phyloP scores from a whole-genome alignment of 1,139 yeast genomes.

The Lodderomyces metapsilosis region DNA sequence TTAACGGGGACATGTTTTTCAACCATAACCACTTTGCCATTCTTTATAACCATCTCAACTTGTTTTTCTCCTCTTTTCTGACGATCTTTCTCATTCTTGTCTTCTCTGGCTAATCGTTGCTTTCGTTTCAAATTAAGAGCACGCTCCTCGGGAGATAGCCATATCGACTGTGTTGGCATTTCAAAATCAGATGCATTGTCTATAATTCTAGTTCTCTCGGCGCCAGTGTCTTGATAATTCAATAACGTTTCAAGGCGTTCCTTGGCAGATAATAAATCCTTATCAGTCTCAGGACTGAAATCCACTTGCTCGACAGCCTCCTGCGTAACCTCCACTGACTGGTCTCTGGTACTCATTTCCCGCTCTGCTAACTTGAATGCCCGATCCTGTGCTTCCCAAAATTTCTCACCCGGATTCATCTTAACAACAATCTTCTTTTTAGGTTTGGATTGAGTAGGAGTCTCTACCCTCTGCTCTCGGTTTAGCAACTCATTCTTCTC shows the following conservation, averaged over 20 bases:
- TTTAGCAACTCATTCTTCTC: constrained; percentile 35
- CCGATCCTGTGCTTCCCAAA: constrained; percentile 67
- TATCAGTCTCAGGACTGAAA: constrained; percentile 29
- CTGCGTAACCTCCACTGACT: constrained; percentile 12
- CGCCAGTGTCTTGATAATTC: constrained; percentile 80
- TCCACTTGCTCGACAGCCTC: constrained; percentile 18
- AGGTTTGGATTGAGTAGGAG: constrained; percentile 13
- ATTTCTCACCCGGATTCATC: constrained; percentile 59
- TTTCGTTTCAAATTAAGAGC: constrained; percentile 81
- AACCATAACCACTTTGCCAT: constrained; percentile 75
- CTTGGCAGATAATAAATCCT: constrained; percentile 66
- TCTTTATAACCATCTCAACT: constrained; percentile 72
- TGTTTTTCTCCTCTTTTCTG: constrained; percentile 73
- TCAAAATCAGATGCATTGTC: constrained; percentile 94
- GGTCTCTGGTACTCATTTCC: constrained; percentile 31
- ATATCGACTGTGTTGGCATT: constrained; percentile 53
- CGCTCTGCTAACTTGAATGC: constrained; percentile 54
- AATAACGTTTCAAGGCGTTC: constrained; percentile 69
- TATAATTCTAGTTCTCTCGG: constrained; percentile 86
- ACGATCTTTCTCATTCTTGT: constrained; percentile 55
- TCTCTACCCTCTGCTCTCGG: constrained; percentile 6
- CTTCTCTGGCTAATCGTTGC: constrained; percentile 66
- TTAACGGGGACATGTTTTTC: constrained; percentile 27
- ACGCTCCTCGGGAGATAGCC: constrained; percentile 89
- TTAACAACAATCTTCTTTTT: constrained; percentile 48